Evolutionary conservation across 2,329 filamentous ascomycete genomes (phyloP).

Genomic region (Nannizzia gypsea): DNA sequence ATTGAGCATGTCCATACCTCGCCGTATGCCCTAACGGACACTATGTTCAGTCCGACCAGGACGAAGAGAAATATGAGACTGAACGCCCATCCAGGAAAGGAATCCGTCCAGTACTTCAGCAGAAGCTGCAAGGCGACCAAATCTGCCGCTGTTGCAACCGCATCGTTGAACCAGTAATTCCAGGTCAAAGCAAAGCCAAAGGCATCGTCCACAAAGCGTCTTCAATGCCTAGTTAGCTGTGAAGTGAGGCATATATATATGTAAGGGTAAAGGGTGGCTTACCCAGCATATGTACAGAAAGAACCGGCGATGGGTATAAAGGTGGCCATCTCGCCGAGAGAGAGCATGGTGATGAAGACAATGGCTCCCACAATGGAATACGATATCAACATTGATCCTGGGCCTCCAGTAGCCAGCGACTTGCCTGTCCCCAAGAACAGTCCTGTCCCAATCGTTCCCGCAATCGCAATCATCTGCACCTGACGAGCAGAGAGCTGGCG

Average conservation of each 20-base stretch:
- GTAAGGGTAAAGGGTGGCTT: slow-evolving; percentile 14
- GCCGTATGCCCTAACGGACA: slow-evolving; percentile 44
- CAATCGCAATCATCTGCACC: slow-evolving; percentile 54
- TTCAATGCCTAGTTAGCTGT: slow-evolving; percentile 12
- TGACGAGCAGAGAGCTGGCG: slow-evolving; percentile 50
- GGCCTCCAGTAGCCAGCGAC: slow-evolving; percentile 48
- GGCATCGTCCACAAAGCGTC: slow-evolving; percentile 35
- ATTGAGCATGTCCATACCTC: slow-evolving; percentile 29
- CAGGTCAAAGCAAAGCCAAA: slow-evolving; percentile 35
- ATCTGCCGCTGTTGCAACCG: slow-evolving; percentile 48
- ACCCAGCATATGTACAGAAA: slow-evolving; percentile 46
- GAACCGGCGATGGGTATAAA: slow-evolving; percentile 45
- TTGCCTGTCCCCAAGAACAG: slow-evolving; percentile 53
- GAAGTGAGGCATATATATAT: not conserved
- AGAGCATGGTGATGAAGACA: slow-evolving; percentile 49
- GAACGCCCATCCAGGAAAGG: slow-evolving; percentile 52
- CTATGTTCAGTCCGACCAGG: slow-evolving; percentile 42
- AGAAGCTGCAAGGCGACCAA: slow-evolving; percentile 48
- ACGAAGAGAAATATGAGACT: slow-evolving; percentile 51
- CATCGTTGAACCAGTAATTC: slow-evolving; percentile 54
- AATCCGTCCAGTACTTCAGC: slow-evolving; percentile 50
- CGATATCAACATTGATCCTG: slow-evolving; percentile 46
- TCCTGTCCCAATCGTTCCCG: slow-evolving; percentile 41
- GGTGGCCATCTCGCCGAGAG: slow-evolving; percentile 50
- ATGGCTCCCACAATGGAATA: slow-evolving; percentile 48